Percentiles rank a stretch among this genome's conserved stretches.
These are phyloP conservation scores for Pichia scutulata DNA, from an alignment of 805 yeast genomes.

Conservation along the genomic window DNA sequence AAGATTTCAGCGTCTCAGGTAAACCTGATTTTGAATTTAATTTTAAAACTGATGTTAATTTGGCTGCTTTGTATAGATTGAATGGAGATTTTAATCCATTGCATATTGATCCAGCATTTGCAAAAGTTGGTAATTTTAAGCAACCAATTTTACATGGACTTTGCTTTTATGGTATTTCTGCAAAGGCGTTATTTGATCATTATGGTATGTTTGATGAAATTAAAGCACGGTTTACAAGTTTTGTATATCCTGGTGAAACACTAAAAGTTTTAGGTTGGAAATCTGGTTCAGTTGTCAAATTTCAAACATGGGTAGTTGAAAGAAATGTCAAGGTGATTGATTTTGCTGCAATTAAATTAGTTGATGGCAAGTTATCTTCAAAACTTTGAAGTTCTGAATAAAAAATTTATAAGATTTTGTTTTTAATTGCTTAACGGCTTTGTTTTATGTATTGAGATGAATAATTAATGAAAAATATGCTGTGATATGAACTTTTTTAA, in stretches of 20 bases:
- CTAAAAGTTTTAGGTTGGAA: slow-evolving; percentile 81
- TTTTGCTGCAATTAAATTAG: slow-evolving; percentile 74
- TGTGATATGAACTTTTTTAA: too few species aligned
- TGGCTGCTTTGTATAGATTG: slow-evolving; percentile 84
- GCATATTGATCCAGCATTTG: slow-evolving; percentile 89
- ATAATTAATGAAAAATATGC: neutral
- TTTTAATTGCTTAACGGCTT: neutral
- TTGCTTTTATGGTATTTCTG: slow-evolving; percentile 77
- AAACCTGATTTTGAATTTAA: slow-evolving; percentile 60
- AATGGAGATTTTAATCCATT: slow-evolving; percentile 94
- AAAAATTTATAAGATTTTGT: neutral
- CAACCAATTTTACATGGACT: slow-evolving; percentile 90
- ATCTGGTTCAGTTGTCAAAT: slow-evolving; percentile 54
- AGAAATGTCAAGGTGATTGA: slow-evolving; percentile 73
- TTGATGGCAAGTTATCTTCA: slow-evolving; percentile 10
- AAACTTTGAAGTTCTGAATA: slow-evolving; percentile 15
- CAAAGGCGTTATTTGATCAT: slow-evolving; percentile 67
- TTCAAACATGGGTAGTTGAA: slow-evolving; percentile 77
- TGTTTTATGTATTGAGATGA: neutral
- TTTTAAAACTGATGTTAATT: slow-evolving; percentile 55
- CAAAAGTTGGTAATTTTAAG: slow-evolving; percentile 78
- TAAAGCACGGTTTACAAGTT: slow-evolving; percentile 84
- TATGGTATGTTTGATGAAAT: slow-evolving; percentile 78
- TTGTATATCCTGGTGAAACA: slow-evolving; percentile 92
- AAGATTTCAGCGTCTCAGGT: slow-evolving; percentile 46